Evolutionary conservation across 768 basidiomycete species (phyloP).

Genomic region (Russula olivacea): DNA sequence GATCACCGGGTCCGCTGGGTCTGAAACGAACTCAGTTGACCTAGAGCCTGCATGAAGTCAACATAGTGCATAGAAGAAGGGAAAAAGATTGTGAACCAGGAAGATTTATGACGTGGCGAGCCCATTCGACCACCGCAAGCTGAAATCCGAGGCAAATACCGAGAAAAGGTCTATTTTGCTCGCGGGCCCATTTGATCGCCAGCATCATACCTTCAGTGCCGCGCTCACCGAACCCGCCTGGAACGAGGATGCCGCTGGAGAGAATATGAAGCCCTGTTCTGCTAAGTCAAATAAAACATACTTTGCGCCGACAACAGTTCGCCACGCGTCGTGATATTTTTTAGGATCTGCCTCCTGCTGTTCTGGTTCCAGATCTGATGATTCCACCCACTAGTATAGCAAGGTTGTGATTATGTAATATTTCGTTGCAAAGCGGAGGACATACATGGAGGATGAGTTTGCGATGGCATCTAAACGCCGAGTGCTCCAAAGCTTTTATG

Average conservation of each 20-base stretch:
- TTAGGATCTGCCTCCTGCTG: conserved; percentile 76
- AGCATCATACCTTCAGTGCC: conserved; percentile 97
- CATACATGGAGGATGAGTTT: conserved; percentile 76
- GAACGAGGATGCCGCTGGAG: conserved; percentile 87
- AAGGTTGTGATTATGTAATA: not conserved
- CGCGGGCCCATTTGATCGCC: conserved; percentile 95
- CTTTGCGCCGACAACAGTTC: conserved; percentile 85
- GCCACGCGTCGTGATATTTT: conserved; percentile 94
- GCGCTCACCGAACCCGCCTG: conserved; percentile 90
- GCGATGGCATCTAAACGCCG: conserved; percentile 84
- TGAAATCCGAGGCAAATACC: conserved; percentile 99
- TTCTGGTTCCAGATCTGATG: conserved; percentile 81
- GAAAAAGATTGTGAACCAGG: conserved; percentile 40
- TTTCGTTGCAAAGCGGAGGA: conserved; percentile 9
- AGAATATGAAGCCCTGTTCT: conserved; percentile 16
- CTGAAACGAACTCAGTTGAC: conserved; percentile 71
- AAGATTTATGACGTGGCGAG: conserved; percentile 72
- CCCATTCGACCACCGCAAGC: conserved; percentile 93
- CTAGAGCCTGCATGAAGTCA: conserved; percentile 57
- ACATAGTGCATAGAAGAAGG: not conserved
- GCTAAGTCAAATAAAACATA: conserved; percentile 35
- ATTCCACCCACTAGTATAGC: conserved; percentile 82
- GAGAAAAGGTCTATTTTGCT: conserved; percentile 90
- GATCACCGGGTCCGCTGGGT: conserved; percentile 64
- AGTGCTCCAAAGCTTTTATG: conserved; percentile 93